phyloP scores from a whole-genome alignment of 371 early-diverging fungal genomes.

The Apophysomyces sp. region DNA sequence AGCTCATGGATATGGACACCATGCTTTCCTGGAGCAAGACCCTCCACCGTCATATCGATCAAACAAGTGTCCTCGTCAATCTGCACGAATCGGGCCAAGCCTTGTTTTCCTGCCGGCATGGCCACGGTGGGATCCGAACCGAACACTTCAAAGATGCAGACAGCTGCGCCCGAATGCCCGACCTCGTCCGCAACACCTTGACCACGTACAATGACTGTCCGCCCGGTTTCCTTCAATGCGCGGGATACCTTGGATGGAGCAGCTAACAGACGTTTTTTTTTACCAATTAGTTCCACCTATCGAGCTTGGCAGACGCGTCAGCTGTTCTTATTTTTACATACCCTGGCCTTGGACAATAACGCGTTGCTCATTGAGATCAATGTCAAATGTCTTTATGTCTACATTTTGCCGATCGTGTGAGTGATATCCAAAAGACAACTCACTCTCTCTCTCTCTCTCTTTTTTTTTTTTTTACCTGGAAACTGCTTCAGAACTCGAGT shows the following conservation, averaged over 20 bases:
- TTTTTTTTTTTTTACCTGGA: constrained; percentile 51
- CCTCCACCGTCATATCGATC: constrained; percentile 77
- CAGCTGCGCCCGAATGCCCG: constrained; percentile 74
- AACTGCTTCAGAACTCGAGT: constrained; percentile 51
- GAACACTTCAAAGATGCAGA: constrained; percentile 81
- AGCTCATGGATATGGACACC: constrained; percentile 74
- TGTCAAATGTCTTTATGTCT: constrained; percentile 56
- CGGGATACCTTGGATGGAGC: constrained; percentile 66
- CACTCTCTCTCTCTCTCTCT: too few relatives aligned
- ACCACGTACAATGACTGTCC: constrained; percentile 75
- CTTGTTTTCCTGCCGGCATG: constrained; percentile 54
- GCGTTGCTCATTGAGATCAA: constrained; percentile 57
- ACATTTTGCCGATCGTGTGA: neutral
- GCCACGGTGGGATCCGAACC: constrained; percentile 33
- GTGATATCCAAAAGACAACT: neutral
- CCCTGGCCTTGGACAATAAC: constrained; percentile 67
- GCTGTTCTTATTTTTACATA: constrained; percentile 15
- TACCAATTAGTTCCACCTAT: too few relatives aligned
- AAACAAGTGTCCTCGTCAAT: constrained; percentile 65
- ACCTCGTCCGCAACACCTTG: constrained; percentile 67
- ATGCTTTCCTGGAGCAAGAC: constrained; percentile 66
- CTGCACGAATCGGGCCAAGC: constrained; percentile 83
- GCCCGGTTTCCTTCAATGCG: constrained; percentile 65
- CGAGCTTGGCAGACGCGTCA: constrained; percentile 2
- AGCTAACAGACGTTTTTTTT: constrained; percentile 46